Conservation (phyloP, 129 eudicot species). For the Helichrysum umbraculigerum region DNA sequence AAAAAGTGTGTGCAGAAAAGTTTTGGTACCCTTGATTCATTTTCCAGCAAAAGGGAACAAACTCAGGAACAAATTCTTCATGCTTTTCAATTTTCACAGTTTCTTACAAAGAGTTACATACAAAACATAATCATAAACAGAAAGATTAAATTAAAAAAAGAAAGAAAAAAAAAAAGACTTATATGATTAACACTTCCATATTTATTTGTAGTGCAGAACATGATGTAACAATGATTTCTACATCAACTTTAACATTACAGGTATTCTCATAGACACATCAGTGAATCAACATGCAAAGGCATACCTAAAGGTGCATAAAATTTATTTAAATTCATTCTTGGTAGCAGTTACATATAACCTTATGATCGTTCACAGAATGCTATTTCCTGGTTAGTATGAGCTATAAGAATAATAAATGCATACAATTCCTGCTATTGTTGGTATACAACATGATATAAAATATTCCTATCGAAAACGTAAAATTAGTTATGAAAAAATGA, state of each 20-base stretch:
- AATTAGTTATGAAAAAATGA: background rate
- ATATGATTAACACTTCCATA: constrained; percentile 3
- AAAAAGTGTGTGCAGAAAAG: constrained; percentile 14
- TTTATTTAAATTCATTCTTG: background rate
- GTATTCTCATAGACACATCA: background rate
- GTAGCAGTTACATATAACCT: background rate
- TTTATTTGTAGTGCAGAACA: constrained; percentile 7
- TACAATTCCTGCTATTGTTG: background rate
- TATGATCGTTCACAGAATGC: constrained; percentile 1
- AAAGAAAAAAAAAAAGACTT: background rate
- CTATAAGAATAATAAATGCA: background rate
- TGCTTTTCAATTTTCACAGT: constrained; percentile 13
- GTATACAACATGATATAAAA: constrained; percentile 4
- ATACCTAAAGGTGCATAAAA: background rate
- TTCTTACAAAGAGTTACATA: background rate
- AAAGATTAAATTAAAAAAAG: background rate
- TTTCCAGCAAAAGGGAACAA: constrained; percentile 24
- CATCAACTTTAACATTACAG: background rate
- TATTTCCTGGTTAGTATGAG: constrained; percentile 13
- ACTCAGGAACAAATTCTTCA: constrained; percentile 22
- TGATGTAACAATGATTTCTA: constrained; percentile 11
- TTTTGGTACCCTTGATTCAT: background rate
- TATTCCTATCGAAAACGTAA: background rate
- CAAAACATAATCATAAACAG: background rate
- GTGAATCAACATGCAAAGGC: background rate